Base-by-base conservation (phyloP, 495 filamentous ascomycete genomes). In the Aspergillus cavernicola region DNA sequence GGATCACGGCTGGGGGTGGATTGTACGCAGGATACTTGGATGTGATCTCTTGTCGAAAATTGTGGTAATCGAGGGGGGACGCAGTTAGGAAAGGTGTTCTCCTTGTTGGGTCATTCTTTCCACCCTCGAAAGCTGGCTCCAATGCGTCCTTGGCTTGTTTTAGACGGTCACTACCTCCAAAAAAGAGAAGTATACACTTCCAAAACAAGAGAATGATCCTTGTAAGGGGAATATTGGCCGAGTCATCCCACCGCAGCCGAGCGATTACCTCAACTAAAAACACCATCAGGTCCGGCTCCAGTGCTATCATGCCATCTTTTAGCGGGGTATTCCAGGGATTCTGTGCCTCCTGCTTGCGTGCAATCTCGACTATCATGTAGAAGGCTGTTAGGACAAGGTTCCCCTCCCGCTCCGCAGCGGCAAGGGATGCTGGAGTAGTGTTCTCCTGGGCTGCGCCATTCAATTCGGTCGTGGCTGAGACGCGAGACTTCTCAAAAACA, bases 11-110 rank as follows among this genome's bases (percentile, higher is more conserved):
- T 22, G 82, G 85, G 19, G 93, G 95, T 4, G 93, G 92, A 54
- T 91, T 85, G 67, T 97, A 98, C 4, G 95, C 87, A 5, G 93
- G 93, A 63, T 98, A 98, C 72, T 98, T 98, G 0, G 93, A 97
- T n/a, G 85, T 95, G 57, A 98, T 90, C 67, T 98, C 93, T 66
- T 97, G 92, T 22, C 95, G 85, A 64, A 98, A 98, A 11, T 89
- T 77, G 64, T 97, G 92, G 62, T 98, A 98, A 62, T 98, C 95
- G 9, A 98, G 76, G 11, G 95, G 93, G 9, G 92, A 96, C 5
- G 93, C 91, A 1, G 85, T 95, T 50, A 98, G 90, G 32, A 90
- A 69, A 0, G 82, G 67, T 67, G 72, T 66, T 59, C 75, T 57
- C 43, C 69, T 62, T 18, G 64, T 66, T 4, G 65, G 48, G 32